phyloP scores from a whole-genome alignment of 2,329 filamentous ascomycete genomes.

The Pseudonectria foliicola region DNA sequence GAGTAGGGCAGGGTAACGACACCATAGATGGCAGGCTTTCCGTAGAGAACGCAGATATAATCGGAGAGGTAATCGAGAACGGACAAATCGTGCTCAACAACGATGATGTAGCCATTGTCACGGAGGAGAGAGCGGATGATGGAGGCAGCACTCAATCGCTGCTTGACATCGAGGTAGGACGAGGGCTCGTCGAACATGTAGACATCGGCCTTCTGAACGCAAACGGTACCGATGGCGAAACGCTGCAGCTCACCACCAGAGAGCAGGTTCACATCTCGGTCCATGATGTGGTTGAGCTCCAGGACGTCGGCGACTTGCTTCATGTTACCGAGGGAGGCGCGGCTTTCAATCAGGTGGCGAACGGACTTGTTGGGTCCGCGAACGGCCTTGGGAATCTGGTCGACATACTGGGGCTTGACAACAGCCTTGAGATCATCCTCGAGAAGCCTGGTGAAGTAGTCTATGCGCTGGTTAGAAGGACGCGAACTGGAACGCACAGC shows the following conservation, averaged over 20 bases:
- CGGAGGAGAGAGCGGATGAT: conserved; percentile 88
- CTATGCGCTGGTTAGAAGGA: conserved; percentile 27
- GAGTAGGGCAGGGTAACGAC: conserved; percentile 94
- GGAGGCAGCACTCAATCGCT: conserved; percentile 84
- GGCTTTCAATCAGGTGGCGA: conserved; percentile 66
- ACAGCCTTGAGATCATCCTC: conserved; percentile 97
- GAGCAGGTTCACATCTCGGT: conserved; percentile 82
- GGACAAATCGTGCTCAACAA: conserved; percentile 98
- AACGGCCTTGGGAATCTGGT: conserved; percentile 92
- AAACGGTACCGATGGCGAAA: conserved; percentile 93
- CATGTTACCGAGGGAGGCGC: conserved; percentile 69
- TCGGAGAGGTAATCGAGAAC: conserved; percentile 98
- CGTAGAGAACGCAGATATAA: conserved; percentile 96
- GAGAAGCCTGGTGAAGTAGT: conserved; percentile 98
- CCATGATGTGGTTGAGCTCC: conserved; percentile 81
- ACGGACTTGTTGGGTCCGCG: conserved; percentile 76
- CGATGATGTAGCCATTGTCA: conserved; percentile 91
- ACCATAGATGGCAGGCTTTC: conserved; percentile 91
- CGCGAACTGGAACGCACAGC: neutral
- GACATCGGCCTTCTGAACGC: conserved; percentile 91
- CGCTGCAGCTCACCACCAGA: conserved; percentile 98
- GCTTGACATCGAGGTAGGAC: conserved; percentile 98
- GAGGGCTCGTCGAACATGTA: conserved; percentile 99
- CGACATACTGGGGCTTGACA: conserved; percentile 98
- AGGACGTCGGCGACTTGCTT: conserved; percentile 77